Conservation (phyloP, 805 yeast genomes). For the Blastobotrys parvus region DNA sequence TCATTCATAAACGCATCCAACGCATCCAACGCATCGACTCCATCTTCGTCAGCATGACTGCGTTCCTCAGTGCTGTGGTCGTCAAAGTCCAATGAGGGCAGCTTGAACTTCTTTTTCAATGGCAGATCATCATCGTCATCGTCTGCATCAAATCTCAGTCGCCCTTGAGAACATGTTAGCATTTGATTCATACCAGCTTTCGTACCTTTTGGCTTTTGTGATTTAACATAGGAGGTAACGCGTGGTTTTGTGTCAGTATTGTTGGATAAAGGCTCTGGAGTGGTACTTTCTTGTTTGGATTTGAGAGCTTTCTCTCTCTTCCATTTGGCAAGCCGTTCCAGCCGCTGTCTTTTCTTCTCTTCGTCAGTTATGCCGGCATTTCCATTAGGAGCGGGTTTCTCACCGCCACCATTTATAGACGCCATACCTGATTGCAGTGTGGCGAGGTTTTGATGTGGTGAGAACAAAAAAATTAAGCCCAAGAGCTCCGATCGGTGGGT, state of each 20-base stretch:
- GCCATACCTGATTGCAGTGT: too few relatives aligned
- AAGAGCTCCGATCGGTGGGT: too few relatives aligned
- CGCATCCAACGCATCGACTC: conserved; percentile 34
- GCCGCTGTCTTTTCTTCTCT: too few relatives aligned
- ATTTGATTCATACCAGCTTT: not conserved
- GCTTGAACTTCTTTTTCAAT: not conserved
- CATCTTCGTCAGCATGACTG: conserved; percentile 4
- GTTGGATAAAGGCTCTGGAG: not conserved
- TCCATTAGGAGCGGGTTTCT: too few relatives aligned
- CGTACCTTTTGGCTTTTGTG: not conserved
- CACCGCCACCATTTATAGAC: too few relatives aligned
- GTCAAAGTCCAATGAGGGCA: conserved; percentile 3
- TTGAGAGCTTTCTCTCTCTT: not conserved
- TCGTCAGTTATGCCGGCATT: too few relatives aligned
- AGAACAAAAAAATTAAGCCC: too few relatives aligned
- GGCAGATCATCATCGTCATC: conserved; percentile 6
- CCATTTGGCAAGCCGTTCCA: not conserved
- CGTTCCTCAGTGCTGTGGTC: not conserved
- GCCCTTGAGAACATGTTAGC: too few relatives aligned
- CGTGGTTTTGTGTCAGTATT: too few relatives aligned
- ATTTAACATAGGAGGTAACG: too few relatives aligned
- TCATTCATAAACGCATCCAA: conserved; percentile 39
- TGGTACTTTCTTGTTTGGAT: not conserved
- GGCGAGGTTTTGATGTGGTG: too few relatives aligned
- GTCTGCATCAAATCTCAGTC: conserved; percentile 5